A percentile compares a stretch with the other conserved stretches of the same genome.
These are phyloP conservation scores for Yamadazyma takamatsuzukensis DNA, from an alignment of 805 yeast species.

Conservation along the genomic window DNA sequence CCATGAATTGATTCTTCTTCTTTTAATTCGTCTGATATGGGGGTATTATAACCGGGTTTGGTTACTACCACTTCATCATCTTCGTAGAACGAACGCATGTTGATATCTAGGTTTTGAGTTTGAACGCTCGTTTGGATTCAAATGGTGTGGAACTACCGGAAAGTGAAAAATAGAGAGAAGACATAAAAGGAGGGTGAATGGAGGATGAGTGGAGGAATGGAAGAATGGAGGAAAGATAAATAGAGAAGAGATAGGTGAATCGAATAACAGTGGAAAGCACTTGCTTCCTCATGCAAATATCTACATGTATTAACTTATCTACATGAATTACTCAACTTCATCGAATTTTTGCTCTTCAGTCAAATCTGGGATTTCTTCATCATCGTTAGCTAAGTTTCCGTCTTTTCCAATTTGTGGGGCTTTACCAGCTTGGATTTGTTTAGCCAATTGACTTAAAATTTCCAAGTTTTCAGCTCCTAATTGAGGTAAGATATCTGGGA, in stretches of 20 bases:
- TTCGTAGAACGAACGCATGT: constrained; percentile 45
- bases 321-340: constrained; percentile 41
- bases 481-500: constrained; percentile 93
- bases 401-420: constrained; percentile 39
- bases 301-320: constrained; percentile 10
- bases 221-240: too few relatives aligned
- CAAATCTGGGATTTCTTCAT: constrained; percentile 71
- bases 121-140: too few relatives aligned
- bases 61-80: constrained; percentile 48
- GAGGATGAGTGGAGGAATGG: too few relatives aligned
- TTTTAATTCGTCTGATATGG: constrained; percentile 33
- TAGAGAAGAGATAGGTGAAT: neutral
- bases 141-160: too few relatives aligned
- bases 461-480: constrained; percentile 94
- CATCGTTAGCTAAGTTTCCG: constrained; percentile 44
- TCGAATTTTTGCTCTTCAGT: constrained; percentile 89
- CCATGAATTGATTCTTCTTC: constrained; percentile 38
- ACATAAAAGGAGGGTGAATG: too few relatives aligned
- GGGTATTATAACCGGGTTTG: constrained; percentile 45
- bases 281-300: neutral
- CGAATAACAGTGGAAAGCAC: neutral
- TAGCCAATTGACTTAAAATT: constrained; percentile 84
- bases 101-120: too few relatives aligned
- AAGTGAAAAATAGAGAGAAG: too few relatives aligned
- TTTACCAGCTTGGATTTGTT: constrained; percentile 70